Evolutionary conservation across 225 moss, liverwort and hornwort genomes (phyloP).

Genomic region (Rhytidiadelphus loreus): DNA sequence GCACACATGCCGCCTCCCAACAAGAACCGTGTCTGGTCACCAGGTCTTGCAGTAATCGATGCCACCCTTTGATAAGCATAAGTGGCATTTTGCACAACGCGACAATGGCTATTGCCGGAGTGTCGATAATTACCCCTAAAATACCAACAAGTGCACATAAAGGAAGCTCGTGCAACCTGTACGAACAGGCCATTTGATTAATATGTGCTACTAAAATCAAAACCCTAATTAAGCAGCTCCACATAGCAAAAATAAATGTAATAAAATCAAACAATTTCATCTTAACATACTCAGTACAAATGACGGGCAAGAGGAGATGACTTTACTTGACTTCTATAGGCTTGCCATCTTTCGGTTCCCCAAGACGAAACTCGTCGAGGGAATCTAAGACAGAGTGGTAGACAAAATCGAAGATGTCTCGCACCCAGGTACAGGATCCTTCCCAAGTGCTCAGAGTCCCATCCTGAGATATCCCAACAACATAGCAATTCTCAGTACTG

Average conservation of each 20-base stretch:
- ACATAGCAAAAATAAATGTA: not conserved
- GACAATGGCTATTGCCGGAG: slow-evolving; percentile 41
- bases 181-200: not conserved
- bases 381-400: slow-evolving; percentile 68
- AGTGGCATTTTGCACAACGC: slow-evolving; percentile 61
- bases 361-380: slow-evolving; percentile 57
- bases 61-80: slow-evolving; percentile 90
- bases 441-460: slow-evolving; percentile 56
- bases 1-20: slow-evolving; percentile 81
- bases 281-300: not conserved
- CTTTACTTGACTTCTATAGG: slow-evolving; percentile 61
- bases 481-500: not conserved
- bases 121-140: slow-evolving; percentile 57
- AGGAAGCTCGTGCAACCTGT: slow-evolving; percentile 72
- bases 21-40: slow-evolving; percentile 73
- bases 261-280: not conserved
- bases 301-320: not conserved
- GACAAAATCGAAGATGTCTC: slow-evolving; percentile 73
- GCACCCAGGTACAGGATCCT: slow-evolving; percentile 81
- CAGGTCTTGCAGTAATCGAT: slow-evolving; percentile 51
- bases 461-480: slow-evolving; percentile 42
- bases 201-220: not conserved
- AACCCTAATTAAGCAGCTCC: not conserved
- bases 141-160: slow-evolving; percentile 59
- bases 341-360: slow-evolving; percentile 53